Evolutionary conservation across 108 stramenopile species (phyloP).

Genomic region (Skeletonema grethae): DNA sequence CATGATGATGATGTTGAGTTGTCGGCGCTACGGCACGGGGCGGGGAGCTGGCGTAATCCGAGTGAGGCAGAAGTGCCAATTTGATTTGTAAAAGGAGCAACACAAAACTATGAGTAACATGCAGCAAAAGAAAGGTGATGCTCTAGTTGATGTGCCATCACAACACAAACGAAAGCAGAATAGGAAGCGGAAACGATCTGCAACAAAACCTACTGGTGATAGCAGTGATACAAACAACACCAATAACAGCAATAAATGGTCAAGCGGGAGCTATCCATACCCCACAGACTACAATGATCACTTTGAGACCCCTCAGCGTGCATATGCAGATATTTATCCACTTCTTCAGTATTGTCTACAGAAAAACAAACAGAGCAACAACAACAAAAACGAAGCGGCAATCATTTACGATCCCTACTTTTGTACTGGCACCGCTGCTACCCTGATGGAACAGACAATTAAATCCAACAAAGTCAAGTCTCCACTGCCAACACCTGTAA

Average conservation of each 20-base stretch:
- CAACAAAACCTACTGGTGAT: neutral
- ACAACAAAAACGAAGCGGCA: neutral
- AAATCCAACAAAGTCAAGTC: constrained; percentile 17
- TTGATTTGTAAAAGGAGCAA: no score
- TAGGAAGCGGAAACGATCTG: neutral
- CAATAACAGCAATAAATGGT: neutral
- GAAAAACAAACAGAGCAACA: neutral
- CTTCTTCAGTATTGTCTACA: constrained; percentile 15
- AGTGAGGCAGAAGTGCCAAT: no score
- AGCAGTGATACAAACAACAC: neutral
- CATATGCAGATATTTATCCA: constrained; percentile 21
- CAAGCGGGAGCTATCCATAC: constrained; percentile 47
- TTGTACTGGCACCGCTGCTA: constrained; percentile 65
- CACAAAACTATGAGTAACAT: neutral
- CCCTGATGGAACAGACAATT: constrained; percentile 24
- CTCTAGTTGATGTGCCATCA: neutral
- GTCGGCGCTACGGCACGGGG: no score
- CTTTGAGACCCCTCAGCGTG: constrained; percentile 74
- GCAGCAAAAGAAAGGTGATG: neutral
- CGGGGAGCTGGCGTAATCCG: no score
- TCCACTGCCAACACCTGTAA: constrained; percentile 36
- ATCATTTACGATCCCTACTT: constrained; percentile 84
- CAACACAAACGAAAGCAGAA: neutral
- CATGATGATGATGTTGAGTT: no score
- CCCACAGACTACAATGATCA: constrained; percentile 87